Evolutionary conservation across 2,329 filamentous ascomycete species (phyloP).

Genomic region (Elsinoe arachidis): DNA sequence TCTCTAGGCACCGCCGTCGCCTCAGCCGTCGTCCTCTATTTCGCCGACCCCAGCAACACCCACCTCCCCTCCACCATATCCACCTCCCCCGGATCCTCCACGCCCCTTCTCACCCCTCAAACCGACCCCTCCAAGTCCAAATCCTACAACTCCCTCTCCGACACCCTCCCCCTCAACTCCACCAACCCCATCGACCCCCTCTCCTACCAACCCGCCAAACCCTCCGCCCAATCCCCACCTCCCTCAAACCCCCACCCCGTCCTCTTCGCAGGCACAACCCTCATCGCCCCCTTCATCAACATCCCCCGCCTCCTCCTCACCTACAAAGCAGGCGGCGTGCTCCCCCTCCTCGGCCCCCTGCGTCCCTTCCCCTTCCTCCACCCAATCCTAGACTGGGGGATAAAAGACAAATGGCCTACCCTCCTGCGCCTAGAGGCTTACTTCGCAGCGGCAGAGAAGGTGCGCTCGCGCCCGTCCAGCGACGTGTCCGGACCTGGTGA

Average conservation of each 20-base stretch:
- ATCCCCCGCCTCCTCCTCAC: conserved; percentile 63
- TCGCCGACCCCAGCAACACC: conserved; percentile 32
- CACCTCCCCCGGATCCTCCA: neutral
- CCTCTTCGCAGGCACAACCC: conserved; percentile 69
- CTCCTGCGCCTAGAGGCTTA: conserved; percentile 56
- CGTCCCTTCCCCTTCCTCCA: conserved; percentile 56
- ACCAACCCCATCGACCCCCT: neutral
- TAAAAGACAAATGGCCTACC: conserved; percentile 78
- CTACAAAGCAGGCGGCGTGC: conserved; percentile 68
- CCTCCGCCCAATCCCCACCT: neutral
- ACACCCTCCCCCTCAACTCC: neutral
- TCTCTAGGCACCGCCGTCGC: conserved; percentile 82
- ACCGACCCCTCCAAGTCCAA: neutral
- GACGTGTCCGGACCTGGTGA: neutral
- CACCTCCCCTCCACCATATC: neutral
- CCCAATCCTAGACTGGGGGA: conserved; percentile 49
- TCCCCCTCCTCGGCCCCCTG: conserved; percentile 73
- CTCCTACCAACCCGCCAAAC: neutral
- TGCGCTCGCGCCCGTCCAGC: neutral
- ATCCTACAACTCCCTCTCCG: neutral
- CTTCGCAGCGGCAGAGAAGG: conserved; percentile 33
- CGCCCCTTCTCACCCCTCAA: neutral
- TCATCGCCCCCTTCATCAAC: conserved; percentile 72
- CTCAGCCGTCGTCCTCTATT: conserved; percentile 63
- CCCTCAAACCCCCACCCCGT: conserved; percentile 21